Base-by-base conservation (phyloP, 2,329 filamentous ascomycete genomes). In the Neofusicoccum sp. region DNA sequence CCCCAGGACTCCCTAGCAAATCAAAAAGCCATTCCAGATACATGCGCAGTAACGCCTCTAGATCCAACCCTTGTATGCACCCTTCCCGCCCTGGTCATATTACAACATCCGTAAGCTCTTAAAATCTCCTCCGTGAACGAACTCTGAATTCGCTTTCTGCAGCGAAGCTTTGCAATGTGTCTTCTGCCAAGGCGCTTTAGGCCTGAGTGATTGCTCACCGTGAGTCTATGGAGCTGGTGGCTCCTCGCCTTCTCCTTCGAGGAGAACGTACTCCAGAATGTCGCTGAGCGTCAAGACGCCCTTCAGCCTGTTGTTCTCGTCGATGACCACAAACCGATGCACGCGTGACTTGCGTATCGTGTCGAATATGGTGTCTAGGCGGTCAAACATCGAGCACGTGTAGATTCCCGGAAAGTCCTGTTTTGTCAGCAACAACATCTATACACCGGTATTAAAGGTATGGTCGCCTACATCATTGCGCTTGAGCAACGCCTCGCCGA, bases 331-430 rank as follows among this genome's bases (percentile, higher is more conserved):
- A 67, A 99, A 83, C 66, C 95, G 87, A 78, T 99, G 95, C 33
- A 99, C 94, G 65, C 96, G 86, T 49, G 93, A 97, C 79, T 94
- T 96, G 68, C 94, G 91, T 69, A 99, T 91, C 1, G 95, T 98
- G 76, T 97, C 93, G 75, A 98, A 98, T 69, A 99, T 95, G 9
- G 93, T 94, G 74, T 96, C 94, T 56, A 99, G 85, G 62, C 93
- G 89, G 77, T 99, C 95, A 66, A 96, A 89, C 66, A 95, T 85
- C 49, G 89, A 92, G 80, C 95, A 99, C 0, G 94, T 98, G 78
- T 97, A 98, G 67, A 99, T 98, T 47, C 96, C 95, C 0, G 93
- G 90, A 72, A 97, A 97, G 70, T 97, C 94, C 84, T 88, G 66
- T 4, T n/a, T n/a, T 41, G 65, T 76, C 14, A 75, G 71, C 59